A percentile compares a stretch with the other conserved stretches of the same genome.
These are phyloP conservation scores for Fusarium circinatum DNA, from an alignment of 2,329 filamentous ascomycete genomes.

Conservation along the genomic window DNA sequence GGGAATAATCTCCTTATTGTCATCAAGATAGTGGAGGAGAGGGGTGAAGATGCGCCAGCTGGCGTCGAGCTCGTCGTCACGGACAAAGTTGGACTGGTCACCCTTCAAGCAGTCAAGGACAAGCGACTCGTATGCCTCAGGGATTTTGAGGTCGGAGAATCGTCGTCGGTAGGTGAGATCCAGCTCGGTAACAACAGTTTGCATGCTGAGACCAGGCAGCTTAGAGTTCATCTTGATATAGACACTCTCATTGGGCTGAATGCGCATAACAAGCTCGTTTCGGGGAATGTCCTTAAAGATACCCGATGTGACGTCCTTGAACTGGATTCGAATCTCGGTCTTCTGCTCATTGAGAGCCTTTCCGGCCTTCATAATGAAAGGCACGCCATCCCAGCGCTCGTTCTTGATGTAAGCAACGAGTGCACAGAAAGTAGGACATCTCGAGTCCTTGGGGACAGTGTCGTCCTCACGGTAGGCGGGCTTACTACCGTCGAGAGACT, in stretches of 20 bases:
- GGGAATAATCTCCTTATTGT: slow-evolving; percentile 98
- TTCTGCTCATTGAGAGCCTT: slow-evolving; percentile 99
- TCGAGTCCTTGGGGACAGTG: slow-evolving; percentile 95
- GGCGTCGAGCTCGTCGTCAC: slow-evolving; percentile 95
- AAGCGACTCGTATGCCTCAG: slow-evolving; percentile 97
- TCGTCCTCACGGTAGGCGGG: slow-evolving; percentile 99
- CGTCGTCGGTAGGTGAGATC: slow-evolving; percentile 97
- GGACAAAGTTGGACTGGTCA: slow-evolving; percentile 99
- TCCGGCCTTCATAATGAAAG: slow-evolving; percentile 99
- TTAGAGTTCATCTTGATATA: slow-evolving; percentile 99
- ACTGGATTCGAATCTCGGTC: slow-evolving; percentile 98
- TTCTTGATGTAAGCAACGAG: slow-evolving; percentile 99
- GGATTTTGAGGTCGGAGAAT: slow-evolving; percentile 99
- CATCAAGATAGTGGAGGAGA: slow-evolving; percentile 95
- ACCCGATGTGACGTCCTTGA: slow-evolving; percentile 98
- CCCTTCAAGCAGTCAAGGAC: slow-evolving; percentile 98
- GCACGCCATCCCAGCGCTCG: slow-evolving; percentile 98
- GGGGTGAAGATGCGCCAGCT: slow-evolving; percentile 99
- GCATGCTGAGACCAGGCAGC: slow-evolving; percentile 97
- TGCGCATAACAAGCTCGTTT: slow-evolving; percentile 98
- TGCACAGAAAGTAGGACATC: slow-evolving; percentile 97
- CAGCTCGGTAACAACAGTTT: slow-evolving; percentile 98
- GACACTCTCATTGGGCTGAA: slow-evolving; percentile 98
- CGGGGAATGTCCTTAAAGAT: slow-evolving; percentile 99
- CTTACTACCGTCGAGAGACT: slow-evolving; percentile 94